These are phyloP conservation scores for Hygrocybe punicea DNA, from an alignment of 768 basidiomycete genomes.

Conservation along the genomic window DNA sequence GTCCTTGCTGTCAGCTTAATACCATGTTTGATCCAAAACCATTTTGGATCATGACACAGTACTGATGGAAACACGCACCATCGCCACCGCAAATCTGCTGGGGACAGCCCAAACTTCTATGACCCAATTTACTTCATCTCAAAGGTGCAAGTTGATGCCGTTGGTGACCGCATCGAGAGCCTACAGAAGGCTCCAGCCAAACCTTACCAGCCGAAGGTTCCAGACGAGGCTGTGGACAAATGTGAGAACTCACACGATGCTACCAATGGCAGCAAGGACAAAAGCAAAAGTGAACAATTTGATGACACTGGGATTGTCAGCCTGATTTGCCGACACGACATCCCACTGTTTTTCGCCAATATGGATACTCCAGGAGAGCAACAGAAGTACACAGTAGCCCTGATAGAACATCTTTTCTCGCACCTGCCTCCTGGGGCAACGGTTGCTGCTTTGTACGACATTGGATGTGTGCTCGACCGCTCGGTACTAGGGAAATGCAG, in stretches of 20 bases:
- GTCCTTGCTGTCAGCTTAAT: too few species aligned
- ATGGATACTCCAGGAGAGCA: slow-evolving; percentile 31
- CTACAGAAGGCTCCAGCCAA: slow-evolving; percentile 10
- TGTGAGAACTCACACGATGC: slow-evolving; percentile 27
- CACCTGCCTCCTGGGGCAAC: slow-evolving; percentile 19
- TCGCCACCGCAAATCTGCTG: slow-evolving; percentile 16
- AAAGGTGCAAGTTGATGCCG: slow-evolving; percentile 18
- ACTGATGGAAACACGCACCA: slow-evolving; percentile 33
- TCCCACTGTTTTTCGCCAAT: slow-evolving; percentile 30
- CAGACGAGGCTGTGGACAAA: slow-evolving; percentile 23
- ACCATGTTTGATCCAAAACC: too few species aligned
- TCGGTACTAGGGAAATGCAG: too few species aligned
- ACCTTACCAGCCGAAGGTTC: slow-evolving; percentile 1
- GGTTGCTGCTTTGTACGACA: slow-evolving; percentile 23
- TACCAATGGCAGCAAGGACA: slow-evolving; percentile 23
- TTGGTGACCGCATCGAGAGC: slow-evolving; percentile 16
- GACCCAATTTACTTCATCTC: slow-evolving; percentile 21
- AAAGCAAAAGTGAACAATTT: slow-evolving; percentile 12
- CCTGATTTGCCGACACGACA: slow-evolving; percentile 33
- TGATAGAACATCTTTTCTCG: slow-evolving; percentile 28
- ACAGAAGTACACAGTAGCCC: slow-evolving; percentile 27
- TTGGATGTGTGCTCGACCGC: slow-evolving; percentile 30
- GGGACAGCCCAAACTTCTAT: slow-evolving; percentile 23
- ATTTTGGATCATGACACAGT: too few species aligned
- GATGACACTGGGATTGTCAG: slow-evolving; percentile 30